Conservation (phyloP, 495 filamentous ascomycete species). For the Aeminium ludgeri region DNA sequence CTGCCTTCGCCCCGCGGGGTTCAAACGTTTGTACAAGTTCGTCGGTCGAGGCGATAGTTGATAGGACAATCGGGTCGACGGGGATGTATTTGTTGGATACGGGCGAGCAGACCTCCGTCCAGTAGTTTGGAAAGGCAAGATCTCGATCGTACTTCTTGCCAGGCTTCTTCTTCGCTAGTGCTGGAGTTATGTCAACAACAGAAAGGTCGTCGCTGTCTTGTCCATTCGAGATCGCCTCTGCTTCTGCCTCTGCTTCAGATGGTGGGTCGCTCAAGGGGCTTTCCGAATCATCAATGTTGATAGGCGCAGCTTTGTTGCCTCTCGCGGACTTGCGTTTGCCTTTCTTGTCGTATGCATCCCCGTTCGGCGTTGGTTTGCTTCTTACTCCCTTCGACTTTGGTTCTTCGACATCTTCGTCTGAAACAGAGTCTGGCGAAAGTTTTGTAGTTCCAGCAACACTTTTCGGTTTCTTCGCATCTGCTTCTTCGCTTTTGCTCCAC, state of each 20-base stretch:
- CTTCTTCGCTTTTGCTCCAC: constrained; percentile 73
- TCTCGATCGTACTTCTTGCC: constrained; percentile 47
- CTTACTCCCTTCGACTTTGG: background rate
- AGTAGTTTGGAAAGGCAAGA: constrained; percentile 73
- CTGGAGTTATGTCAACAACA: constrained; percentile 29
- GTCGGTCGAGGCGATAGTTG: constrained; percentile 45
- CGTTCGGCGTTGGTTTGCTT: too few relatives aligned
- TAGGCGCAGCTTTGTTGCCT: constrained; percentile 17
- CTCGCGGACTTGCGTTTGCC: constrained; percentile 4
- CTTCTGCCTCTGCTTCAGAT: background rate
- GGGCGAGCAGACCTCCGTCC: constrained; percentile 77
- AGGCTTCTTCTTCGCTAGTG: constrained; percentile 21
- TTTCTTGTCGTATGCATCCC: too few relatives aligned
- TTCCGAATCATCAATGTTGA: constrained; percentile 24
- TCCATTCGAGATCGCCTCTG: background rate
- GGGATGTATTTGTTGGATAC: constrained; percentile 59
- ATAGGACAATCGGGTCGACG: constrained; percentile 57
- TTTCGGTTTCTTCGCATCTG: constrained; percentile 23
- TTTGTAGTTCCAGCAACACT: background rate
- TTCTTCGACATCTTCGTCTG: constrained; percentile 1
- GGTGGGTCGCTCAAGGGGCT: constrained; percentile 12
- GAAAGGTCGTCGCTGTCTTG: constrained; percentile 23
- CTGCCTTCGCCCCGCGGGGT: constrained; percentile 62
- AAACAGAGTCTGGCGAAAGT: constrained; percentile 1
- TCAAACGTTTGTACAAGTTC: constrained; percentile 65